Evolutionary conservation across 2,329 filamentous ascomycete species (phyloP).

Genomic region (Nothophoma quercina): DNA sequence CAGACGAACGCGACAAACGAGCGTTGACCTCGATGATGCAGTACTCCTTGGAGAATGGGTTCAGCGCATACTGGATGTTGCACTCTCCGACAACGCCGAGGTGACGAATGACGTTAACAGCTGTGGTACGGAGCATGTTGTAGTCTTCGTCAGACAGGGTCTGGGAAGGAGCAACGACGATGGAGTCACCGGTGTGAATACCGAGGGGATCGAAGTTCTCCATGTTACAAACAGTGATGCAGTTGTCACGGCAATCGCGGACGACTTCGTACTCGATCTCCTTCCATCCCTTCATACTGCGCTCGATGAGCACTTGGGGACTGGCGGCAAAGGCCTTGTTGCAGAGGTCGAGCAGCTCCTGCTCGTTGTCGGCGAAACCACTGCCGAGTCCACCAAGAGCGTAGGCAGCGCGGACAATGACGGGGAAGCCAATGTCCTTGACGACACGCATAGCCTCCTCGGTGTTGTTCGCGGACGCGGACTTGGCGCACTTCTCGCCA

Average conservation of each 20-base stretch:
- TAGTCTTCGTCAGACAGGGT: conserved; percentile 98
- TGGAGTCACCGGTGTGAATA: conserved; percentile 97
- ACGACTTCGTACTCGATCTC: conserved; percentile 99
- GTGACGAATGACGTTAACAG: conserved; percentile 96
- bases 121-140: conserved; percentile 97
- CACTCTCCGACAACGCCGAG: conserved; percentile 97
- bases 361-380: conserved; percentile 90
- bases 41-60: conserved; percentile 94
- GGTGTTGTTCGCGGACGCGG: conserved; percentile 86
- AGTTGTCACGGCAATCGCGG: conserved; percentile 93
- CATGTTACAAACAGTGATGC: conserved; percentile 99
- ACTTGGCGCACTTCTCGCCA: conserved; percentile 96
- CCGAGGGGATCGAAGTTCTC: conserved; percentile 99
- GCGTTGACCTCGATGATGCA: conserved; percentile 99
- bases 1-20: conserved; percentile 91
- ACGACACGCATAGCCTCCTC: conserved; percentile 90
- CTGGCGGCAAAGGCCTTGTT: conserved; percentile 94
- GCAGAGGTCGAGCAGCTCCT: conserved; percentile 85
- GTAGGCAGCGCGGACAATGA: conserved; percentile 96
- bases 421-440: conserved; percentile 91
- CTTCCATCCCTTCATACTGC: conserved; percentile 99
- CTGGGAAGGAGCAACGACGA: conserved; percentile 96
- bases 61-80: conserved; percentile 98
- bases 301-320: conserved; percentile 94
- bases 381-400: conserved; percentile 93